Evolutionary conservation across 164 flowering plant species (phyloP), one percentile per base, ranked within the genome.

Genomic region (Saururus chinensis): DNA sequence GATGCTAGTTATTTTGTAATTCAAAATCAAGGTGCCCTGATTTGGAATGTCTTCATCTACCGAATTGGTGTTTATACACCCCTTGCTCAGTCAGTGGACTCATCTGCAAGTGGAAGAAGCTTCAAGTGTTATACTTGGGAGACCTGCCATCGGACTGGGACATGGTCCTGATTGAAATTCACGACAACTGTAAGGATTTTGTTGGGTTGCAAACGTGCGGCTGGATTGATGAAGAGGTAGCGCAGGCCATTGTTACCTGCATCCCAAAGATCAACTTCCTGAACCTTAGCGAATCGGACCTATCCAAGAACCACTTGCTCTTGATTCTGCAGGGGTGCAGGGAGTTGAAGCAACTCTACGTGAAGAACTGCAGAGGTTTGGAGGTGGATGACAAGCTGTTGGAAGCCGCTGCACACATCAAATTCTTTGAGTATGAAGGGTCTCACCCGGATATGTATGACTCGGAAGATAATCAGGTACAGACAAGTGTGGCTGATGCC

Each of bases 321-420:
- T 9, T 48, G 30, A 61, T 67, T 16, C 49, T 67, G 65, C 19
- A 67, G 21, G 60, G 70, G 11, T 67, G 70, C 60, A 67, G 37
- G 49, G 51, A 61, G 51, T 51, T 67, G 49, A 56, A 61, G 40
- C 56, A 45, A 55, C 49, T 67, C 24, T 19, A 22, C 14, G n/a
- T 61, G 40, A 57, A 51, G 56, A 37, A 14, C 40, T 61, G 66
- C 10, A 30, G 37, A 30, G 60, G 61, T 7, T 49, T 67, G 26
- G 59, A 48, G n/a, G 61, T 57, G n/a, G 57, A 67, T 48, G 65
- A 61, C 26, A 55, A 67, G 49, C n/a, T 67, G 26, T 19, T 67
- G 56, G 22, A 45, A 42, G 35, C 25, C 21, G 12, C 57, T 67
- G 35, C 61, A 5, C 40, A 37, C 21, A 49, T 67, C 24, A 56